A percentile compares a stretch with the other conserved stretches of the same genome.
Conservation (phyloP, 106 monocot species). For the Allium sativum region DNA sequence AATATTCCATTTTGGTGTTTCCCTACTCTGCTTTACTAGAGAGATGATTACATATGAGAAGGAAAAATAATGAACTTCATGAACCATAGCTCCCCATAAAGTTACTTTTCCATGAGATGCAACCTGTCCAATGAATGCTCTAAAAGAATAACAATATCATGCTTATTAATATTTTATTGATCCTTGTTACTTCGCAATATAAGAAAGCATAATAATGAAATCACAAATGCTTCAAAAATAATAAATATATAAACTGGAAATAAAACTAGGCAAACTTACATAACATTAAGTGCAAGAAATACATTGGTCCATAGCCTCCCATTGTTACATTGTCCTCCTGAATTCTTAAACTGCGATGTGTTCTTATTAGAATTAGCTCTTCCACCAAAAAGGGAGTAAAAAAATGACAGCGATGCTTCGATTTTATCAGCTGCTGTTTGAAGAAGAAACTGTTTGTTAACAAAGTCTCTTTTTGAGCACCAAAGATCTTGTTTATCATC, state of each 20-base stretch:
- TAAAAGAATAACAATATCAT: slow-evolving; percentile 9
- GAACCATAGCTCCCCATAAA: slow-evolving; percentile 73
- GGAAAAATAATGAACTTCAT: not conserved
- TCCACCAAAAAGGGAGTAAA: slow-evolving; percentile 31
- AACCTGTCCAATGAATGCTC: slow-evolving; percentile 52
- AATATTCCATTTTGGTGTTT: too few relatives aligned
- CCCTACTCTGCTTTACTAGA: too few relatives aligned
- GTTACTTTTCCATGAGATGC: slow-evolving; percentile 56
- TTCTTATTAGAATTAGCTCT: slow-evolving; percentile 12
- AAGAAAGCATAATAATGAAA: not conserved
- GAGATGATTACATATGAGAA: too few relatives aligned
- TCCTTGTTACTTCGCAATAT: not conserved
- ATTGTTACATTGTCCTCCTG: slow-evolving; percentile 15
- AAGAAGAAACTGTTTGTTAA: slow-evolving; percentile 13
- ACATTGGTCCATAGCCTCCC: slow-evolving; percentile 57
- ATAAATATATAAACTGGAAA: not conserved
- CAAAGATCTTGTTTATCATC: slow-evolving; percentile 10
- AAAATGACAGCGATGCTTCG: slow-evolving; percentile 22
- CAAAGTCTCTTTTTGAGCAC: slow-evolving; percentile 5
- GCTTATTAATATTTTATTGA: not conserved
- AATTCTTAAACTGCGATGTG: slow-evolving; percentile 11
- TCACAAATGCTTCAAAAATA: not conserved
- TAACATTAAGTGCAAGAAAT: slow-evolving; percentile 44
- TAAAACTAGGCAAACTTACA: slow-evolving; percentile 30
- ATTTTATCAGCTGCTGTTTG: slow-evolving; percentile 16